A percentile compares a stretch with the other conserved stretches of the same genome.
These are phyloP conservation scores for Abeoforma whisleri DNA, from an alignment of 78 protist genomes.

Conservation along the genomic window DNA sequence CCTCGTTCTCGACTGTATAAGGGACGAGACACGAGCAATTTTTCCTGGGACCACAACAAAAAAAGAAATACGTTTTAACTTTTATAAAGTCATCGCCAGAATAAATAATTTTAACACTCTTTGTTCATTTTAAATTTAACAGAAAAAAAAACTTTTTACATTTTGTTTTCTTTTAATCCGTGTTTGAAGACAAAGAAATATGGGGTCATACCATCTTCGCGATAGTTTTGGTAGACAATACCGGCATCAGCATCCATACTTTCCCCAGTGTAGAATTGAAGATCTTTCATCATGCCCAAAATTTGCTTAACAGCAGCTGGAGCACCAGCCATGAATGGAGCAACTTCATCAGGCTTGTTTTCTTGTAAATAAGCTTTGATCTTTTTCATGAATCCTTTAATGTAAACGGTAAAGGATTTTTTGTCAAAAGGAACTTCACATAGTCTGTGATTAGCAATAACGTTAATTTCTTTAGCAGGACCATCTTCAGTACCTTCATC, in stretches of 20 bases:
- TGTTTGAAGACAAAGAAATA: conserved; percentile 55
- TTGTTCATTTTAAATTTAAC: no score
- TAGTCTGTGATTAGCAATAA: conserved; percentile 48
- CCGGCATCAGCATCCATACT: conserved; percentile 60
- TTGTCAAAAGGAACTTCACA: conserved; percentile 49
- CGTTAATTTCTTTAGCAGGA: conserved; percentile 45
- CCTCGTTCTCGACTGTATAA: no score
- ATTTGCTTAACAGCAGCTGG: conserved; percentile 49
- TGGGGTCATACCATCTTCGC: conserved; percentile 51
- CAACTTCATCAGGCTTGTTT: conserved; percentile 58
- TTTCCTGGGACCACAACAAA: no score
- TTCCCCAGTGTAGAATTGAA: conserved; percentile 56
- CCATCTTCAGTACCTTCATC: conserved; percentile 46
- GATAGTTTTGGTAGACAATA: conserved; percentile 50
- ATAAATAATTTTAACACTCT: no score
- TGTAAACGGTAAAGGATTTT: conserved; percentile 57
- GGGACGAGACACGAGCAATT: no score
- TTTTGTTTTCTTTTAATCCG: no score
- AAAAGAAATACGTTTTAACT: no score
- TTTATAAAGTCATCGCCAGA: no score
- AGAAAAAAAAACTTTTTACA: no score
- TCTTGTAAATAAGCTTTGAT: conserved; percentile 28
- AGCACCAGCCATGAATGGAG: conserved; percentile 48
- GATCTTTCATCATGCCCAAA: conserved; percentile 53
- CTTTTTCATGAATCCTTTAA: conserved; percentile 69